A percentile compares a stretch with the other conserved stretches of the same genome.
phyloP scores from a whole-genome alignment of 2,329 filamentous ascomycete species.

The Pseudogymnoascus sp. region DNA sequence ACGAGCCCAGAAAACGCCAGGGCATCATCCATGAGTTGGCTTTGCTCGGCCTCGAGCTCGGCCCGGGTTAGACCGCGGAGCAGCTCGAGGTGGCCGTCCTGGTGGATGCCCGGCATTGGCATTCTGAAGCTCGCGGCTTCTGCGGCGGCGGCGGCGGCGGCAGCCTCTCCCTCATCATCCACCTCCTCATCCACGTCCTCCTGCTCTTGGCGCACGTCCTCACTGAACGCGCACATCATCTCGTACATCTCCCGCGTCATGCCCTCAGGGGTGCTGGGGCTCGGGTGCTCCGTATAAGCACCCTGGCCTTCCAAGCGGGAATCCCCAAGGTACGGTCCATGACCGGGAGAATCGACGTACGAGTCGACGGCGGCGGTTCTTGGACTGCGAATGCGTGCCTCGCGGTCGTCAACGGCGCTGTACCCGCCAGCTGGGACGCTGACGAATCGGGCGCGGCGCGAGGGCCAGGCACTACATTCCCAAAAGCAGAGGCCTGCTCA shows the following conservation, averaged over 20 bases:
- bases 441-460: not conserved
- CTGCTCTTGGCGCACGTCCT: conserved; percentile 7
- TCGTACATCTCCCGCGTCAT: conserved; percentile 9
- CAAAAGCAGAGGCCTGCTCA: conserved; percentile 3
- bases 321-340: not conserved
- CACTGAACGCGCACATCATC: not conserved
- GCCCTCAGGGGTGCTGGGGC: not conserved
- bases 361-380: not conserved
- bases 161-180: not conserved
- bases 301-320: not conserved
- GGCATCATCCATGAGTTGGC: not conserved
- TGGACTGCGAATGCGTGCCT: not conserved
- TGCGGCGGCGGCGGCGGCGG: not conserved
- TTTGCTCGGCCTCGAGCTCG: not conserved
- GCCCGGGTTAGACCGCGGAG: not conserved
- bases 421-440: not conserved
- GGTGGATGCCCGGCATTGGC: conserved; percentile 4
- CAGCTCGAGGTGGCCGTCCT: not conserved
- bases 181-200: not conserved
- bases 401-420: not conserved
- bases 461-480: not conserved
- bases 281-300: not conserved
- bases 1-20: not conserved
- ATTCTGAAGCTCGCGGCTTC: not conserved
- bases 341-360: not conserved